Evolutionary conservation across 2,329 filamentous ascomycete genomes (phyloP).

Genomic region (Periglandula ipomoeae): DNA sequence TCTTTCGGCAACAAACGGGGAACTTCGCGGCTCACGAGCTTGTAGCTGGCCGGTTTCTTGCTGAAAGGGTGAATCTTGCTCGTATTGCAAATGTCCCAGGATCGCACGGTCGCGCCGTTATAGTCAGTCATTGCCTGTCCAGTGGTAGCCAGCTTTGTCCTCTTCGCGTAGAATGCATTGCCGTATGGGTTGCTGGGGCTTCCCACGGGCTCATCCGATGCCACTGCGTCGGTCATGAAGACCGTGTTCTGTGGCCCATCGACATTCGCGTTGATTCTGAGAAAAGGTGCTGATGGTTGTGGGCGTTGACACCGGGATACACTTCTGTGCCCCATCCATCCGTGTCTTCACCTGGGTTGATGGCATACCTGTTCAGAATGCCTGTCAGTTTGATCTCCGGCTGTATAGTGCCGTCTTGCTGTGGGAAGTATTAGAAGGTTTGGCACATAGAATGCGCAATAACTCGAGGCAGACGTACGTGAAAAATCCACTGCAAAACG

Average conservation of each 20-base stretch:
- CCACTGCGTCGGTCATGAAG: conserved; percentile 70
- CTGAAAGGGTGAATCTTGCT: conserved; percentile 78
- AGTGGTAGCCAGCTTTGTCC: conserved; percentile 68
- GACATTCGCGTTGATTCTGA: conserved; percentile 78
- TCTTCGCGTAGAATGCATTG: conserved; percentile 81
- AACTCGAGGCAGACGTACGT: conserved; percentile 28
- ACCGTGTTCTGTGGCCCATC: conserved; percentile 80
- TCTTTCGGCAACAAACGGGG: conserved; percentile 71
- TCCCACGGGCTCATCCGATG: conserved; percentile 64
- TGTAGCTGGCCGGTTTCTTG: conserved; percentile 77
- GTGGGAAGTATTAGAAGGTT: too few species aligned
- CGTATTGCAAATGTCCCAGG: conserved; percentile 86
- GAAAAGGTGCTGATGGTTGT: conserved; percentile 95
- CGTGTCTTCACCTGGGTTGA: conserved; percentile 72
- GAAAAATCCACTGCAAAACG: conserved; percentile 72
- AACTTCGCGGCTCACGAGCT: conserved; percentile 80
- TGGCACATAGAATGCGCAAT: too few species aligned
- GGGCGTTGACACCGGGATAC: conserved; percentile 80
- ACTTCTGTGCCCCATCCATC: conserved; percentile 88
- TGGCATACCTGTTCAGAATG: conserved; percentile 83
- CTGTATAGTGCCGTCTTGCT: conserved; percentile 83
- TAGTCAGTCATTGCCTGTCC: conserved; percentile 68
- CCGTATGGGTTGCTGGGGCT: conserved; percentile 79
- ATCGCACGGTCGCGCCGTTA: conserved; percentile 66
- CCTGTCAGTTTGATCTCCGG: conserved; percentile 87